Conservation (phyloP, 2,329 filamentous ascomycete genomes). For the Stemphylium lycopersici region DNA sequence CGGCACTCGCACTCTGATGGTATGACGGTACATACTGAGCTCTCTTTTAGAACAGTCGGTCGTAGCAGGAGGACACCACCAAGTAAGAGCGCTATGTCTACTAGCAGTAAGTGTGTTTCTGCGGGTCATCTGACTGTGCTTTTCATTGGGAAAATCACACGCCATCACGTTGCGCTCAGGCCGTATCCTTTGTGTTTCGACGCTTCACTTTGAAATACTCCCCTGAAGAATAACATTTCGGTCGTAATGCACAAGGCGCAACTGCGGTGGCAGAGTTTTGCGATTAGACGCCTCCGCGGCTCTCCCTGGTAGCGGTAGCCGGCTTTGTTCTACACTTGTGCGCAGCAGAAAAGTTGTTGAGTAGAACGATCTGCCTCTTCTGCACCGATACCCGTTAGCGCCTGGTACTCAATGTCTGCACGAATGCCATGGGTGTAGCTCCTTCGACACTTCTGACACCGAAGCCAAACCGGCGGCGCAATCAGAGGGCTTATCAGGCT, state of each 20-base stretch:
- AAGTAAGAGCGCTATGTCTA: neutral
- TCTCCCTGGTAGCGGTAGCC: neutral
- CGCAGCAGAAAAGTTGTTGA: slow-evolving; percentile 4
- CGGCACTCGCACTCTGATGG: neutral
- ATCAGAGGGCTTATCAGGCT: slow-evolving; percentile 13
- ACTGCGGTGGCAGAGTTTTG: neutral
- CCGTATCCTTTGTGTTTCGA: neutral
- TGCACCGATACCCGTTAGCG: slow-evolving; percentile 8
- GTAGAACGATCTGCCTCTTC: slow-evolving; percentile 8
- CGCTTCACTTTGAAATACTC: neutral
- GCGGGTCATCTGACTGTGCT: neutral
- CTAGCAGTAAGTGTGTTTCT: neutral
- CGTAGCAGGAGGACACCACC: neutral
- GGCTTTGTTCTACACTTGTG: neutral
- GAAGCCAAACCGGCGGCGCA: slow-evolving; percentile 4
- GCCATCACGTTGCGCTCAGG: too few species aligned
- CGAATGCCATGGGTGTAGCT: slow-evolving; percentile 7
- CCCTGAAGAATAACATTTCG: neutral
- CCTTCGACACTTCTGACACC: slow-evolving; percentile 6
- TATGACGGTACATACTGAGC: neutral
- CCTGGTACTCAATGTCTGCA: slow-evolving; percentile 11
- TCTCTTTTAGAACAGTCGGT: neutral
- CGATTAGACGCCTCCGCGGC: neutral
- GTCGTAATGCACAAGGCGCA: neutral
- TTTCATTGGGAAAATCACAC: neutral